A percentile compares a stretch with the other conserved stretches of the same genome.
Evolutionary conservation across 2,329 filamentous ascomycete genomes (phyloP).

Genomic region (Eutypa lata): DNA sequence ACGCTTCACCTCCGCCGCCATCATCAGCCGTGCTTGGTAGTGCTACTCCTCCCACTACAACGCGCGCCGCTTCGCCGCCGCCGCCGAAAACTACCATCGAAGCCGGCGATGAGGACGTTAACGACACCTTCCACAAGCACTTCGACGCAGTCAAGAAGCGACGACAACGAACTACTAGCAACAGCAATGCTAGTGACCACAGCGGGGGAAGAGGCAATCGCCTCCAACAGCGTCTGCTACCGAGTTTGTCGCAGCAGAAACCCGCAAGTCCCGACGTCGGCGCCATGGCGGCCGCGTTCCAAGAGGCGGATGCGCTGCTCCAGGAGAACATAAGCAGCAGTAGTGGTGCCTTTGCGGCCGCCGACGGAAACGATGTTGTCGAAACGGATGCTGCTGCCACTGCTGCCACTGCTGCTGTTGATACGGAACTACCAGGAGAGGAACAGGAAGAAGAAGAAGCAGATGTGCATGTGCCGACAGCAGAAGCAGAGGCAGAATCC

Average conservation of each 20-base stretch:
- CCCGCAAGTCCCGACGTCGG: conserved; percentile 37
- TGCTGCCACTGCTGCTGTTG: too few species aligned
- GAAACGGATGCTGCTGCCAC: conserved; percentile 3
- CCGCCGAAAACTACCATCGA: conserved; percentile 36
- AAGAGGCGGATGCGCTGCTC: conserved; percentile 36
- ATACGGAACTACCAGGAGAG: not conserved
- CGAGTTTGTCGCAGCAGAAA: conserved; percentile 39
- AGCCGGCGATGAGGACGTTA: conserved; percentile 27
- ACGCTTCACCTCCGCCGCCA: conserved; percentile 6
- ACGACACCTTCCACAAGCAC: conserved; percentile 43
- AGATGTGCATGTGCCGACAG: conserved; percentile 5
- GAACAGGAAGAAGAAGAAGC: not conserved
- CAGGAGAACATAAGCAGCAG: not conserved
- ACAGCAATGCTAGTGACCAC: too few species aligned
- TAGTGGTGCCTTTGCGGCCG: conserved; percentile 10
- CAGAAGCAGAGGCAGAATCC: conserved; percentile 4
- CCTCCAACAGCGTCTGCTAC: conserved; percentile 32
- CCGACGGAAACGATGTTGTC: conserved; percentile 1
- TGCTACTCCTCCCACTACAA: too few species aligned
- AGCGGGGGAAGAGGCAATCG: too few species aligned
- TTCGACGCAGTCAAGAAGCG: conserved; percentile 42
- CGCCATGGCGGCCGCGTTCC: conserved; percentile 50
- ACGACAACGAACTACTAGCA: conserved; percentile 7
- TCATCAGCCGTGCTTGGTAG: conserved; percentile 3
- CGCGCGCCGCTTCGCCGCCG: conserved; percentile 40